Evolutionary conservation across 257 asterid species (phyloP).

Genomic region (Solanum acaule): DNA sequence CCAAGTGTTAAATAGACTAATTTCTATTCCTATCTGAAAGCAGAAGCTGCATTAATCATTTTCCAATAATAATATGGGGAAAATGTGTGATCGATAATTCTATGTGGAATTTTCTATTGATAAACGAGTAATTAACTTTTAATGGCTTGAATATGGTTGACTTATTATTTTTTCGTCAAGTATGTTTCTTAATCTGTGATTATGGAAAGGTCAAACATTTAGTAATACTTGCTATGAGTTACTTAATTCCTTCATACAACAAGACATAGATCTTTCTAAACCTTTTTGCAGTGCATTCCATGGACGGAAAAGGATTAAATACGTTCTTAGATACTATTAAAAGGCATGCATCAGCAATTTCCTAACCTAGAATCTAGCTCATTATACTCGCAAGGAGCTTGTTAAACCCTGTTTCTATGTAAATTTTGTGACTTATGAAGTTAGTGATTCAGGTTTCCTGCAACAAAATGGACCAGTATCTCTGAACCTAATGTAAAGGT

Average conservation of each 20-base stretch:
- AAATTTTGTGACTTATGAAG: not conserved
- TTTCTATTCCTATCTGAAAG: not conserved
- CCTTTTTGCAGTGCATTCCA: not conserved
- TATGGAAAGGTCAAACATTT: not conserved
- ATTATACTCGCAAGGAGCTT: not conserved
- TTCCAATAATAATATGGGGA: not conserved
- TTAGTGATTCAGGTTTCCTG: not conserved
- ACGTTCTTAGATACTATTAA: not conserved
- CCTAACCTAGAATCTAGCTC: not conserved
- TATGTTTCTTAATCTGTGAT: not conserved
- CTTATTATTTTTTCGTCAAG: not conserved
- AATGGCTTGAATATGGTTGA: not conserved
- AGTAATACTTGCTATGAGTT: not conserved
- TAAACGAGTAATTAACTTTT: not conserved
- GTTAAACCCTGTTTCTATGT: not conserved
- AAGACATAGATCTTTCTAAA: not conserved
- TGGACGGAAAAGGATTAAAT: not conserved
- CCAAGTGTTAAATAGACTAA: not conserved
- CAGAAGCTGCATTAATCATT: not conserved
- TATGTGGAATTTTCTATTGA: not conserved
- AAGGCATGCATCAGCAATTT: not conserved
- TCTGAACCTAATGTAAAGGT: not conserved
- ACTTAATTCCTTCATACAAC: not conserved
- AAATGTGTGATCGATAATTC: not conserved
- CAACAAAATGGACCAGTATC: not conserved